These are phyloP conservation scores for Pichia sp. DNA, from an alignment of 1,139 yeast species.

Conservation along the genomic window DNA sequence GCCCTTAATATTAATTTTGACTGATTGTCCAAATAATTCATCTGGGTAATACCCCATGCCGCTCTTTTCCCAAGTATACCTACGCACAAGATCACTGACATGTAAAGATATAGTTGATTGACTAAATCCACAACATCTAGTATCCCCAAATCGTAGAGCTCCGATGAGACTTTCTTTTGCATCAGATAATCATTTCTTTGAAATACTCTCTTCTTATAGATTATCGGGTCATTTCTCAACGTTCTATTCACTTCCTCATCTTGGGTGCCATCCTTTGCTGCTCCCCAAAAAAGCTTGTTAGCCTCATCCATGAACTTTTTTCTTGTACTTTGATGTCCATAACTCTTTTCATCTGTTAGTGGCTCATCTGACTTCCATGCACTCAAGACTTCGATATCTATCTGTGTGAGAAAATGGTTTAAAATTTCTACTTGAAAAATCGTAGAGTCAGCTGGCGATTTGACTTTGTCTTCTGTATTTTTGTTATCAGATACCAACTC, in stretches of 20 bases:
- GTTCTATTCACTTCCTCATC: neutral
- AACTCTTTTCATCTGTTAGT: neutral
- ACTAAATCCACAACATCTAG: slow-evolving; percentile 12
- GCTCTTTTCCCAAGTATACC: slow-evolving; percentile 26
- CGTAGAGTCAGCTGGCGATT: neutral
- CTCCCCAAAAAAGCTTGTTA: neutral
- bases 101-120: slow-evolving; percentile 24
- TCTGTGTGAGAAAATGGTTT: slow-evolving; percentile 8
- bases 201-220: slow-evolving; percentile 7
- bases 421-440: slow-evolving; percentile 6
- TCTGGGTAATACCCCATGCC: slow-evolving; percentile 29
- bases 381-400: slow-evolving; percentile 9
- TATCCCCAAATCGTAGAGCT: slow-evolving; percentile 4
- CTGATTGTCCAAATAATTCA: slow-evolving; percentile 22
- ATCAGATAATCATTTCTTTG: slow-evolving; percentile 1
- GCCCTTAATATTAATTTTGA: slow-evolving; percentile 19
- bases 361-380: slow-evolving; percentile 1
- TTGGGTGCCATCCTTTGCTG: neutral
- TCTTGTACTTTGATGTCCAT: slow-evolving; percentile 3
- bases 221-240: slow-evolving; percentile 1
- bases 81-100: slow-evolving; percentile 24
- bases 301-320: slow-evolving; percentile 8
- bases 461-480: neutral
- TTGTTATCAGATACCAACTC: neutral
- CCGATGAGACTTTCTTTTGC: slow-evolving; percentile 5